Percentiles rank a stretch among this genome's conserved stretches.
Conservation (phyloP, 192 early-diverging fungal genomes). For the Coemansia sp. region DNA sequence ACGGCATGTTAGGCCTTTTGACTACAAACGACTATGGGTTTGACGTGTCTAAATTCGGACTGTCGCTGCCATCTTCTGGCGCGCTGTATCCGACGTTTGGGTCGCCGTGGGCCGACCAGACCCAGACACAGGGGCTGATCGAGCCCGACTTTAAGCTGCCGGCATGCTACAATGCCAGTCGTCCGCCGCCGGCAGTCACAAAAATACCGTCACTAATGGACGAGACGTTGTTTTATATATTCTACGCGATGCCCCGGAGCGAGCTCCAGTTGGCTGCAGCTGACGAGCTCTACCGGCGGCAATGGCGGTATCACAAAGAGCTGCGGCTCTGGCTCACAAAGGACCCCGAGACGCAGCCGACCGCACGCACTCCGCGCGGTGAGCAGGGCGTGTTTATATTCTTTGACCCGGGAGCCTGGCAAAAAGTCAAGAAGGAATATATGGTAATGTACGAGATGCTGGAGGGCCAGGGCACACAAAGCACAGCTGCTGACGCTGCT, state of each 20-base stretch:
- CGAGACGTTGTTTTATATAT: constrained; percentile 96
- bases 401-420: constrained; percentile 90
- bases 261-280: constrained; percentile 88
- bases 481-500: constrained; percentile 13
- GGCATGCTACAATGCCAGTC: constrained; percentile 76
- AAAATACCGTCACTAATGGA: constrained; percentile 75
- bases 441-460: constrained; percentile 82
- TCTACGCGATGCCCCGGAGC: constrained; percentile 95
- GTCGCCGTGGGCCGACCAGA: constrained; percentile 83
- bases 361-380: constrained; percentile 58
- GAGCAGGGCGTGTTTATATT: constrained; percentile 89
- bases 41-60: constrained; percentile 84
- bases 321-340: constrained; percentile 88
- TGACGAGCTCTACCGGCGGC: constrained; percentile 87
- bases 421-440: constrained; percentile 86
- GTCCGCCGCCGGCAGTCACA: constrained; percentile 66
- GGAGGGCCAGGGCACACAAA: constrained; percentile 64
- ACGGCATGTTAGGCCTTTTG: constrained; percentile 84
- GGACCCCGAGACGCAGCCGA: constrained; percentile 58
- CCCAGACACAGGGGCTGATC: constrained; percentile 59
- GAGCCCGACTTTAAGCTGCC: constrained; percentile 87
- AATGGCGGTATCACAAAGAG: constrained; percentile 98
- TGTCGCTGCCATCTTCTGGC: constrained; percentile 69
- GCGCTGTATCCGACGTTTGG: constrained; percentile 85
- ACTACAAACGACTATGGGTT: constrained; percentile 84